Base-by-base conservation (phyloP, 2,329 filamentous ascomycete genomes). In the Microascus cirrosus region DNA sequence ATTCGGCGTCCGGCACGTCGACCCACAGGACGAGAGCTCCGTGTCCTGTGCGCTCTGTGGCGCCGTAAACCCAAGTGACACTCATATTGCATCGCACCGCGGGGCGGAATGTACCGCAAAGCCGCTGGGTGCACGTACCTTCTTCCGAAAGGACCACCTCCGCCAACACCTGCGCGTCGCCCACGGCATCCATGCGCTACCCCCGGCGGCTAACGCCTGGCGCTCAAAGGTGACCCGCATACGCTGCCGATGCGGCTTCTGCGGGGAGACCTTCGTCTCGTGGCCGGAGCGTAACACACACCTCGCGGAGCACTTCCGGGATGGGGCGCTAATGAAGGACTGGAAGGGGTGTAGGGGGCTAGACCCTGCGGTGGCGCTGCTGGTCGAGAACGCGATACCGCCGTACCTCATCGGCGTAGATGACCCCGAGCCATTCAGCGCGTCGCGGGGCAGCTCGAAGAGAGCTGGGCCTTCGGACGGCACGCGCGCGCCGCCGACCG, bases 71-170 rank as follows among this genome's bases (percentile, higher is more conserved):
- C 73, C 74, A 1, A 60, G 66, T 5, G 50, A 61, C 5, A 51
- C 61, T 8, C 74, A 77, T 56, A 61, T 72, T 0, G 66, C 73
- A 13, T 54, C 50, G 0, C 74, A 77, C 54, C 70, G 73, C n/a
- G 69, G 71, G 55, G 63, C 65, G 2, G 61, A 74, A 6, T 85
- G 82, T 62, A 73, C 76, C n/a, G 76, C 81, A 24, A 77, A 80
- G 10, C 65, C 68, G 0, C 55, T 70, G 0, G 66, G 68, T 50
- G 77, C 81, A 24, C 72, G 74, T 2, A 71, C 69, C 0, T 77
- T 76, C 54, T 73, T 71, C 34, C 63, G 74, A 6, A 77, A 76
- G 56, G 74, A 77, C 32, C 74, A 77, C 58, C 61, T 77, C 1
- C 65, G 70, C 1, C 74, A 77, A 51, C 74, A 77, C 42, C 59